Evolutionary conservation across 805 yeast species (phyloP).

Genomic region (Saccharomyces eubayanus): DNA sequence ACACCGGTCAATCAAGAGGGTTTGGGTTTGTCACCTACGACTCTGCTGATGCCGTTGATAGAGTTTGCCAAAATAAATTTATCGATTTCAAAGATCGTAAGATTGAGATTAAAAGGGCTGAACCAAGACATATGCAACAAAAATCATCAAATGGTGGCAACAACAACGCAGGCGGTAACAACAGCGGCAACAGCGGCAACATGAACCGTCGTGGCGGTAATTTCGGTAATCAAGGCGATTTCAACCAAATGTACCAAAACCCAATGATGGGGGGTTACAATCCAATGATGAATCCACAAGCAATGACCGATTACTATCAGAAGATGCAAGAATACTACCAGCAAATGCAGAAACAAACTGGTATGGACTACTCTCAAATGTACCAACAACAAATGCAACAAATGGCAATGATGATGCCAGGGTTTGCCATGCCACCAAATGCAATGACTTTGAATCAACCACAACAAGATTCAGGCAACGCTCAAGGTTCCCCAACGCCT

Average conservation of each 20-base stretch:
- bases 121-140: constrained; percentile 65
- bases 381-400: constrained; percentile 33
- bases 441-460: constrained; percentile 6
- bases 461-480: constrained; percentile 7
- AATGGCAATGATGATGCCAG: constrained; percentile 31
- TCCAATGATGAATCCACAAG: constrained; percentile 39
- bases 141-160: constrained; percentile 8
- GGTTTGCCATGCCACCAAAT: constrained; percentile 18
- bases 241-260: constrained; percentile 25
- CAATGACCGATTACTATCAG: constrained; percentile 58
- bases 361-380: constrained; percentile 30
- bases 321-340: constrained; percentile 47
- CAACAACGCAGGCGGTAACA: constrained; percentile 15
- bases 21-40: constrained; percentile 96
- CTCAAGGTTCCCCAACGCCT: constrained; percentile 8
- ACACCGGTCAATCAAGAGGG: constrained; percentile 94
- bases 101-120: constrained; percentile 79
- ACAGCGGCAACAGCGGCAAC: constrained; percentile 16
- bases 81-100: constrained; percentile 79
- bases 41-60: constrained; percentile 88
- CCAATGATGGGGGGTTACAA: constrained; percentile 30
- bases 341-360: constrained; percentile 31
- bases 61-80: constrained; percentile 73
- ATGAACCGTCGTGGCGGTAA: constrained; percentile 9
- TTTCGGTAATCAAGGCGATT: constrained; percentile 14